Evolutionary conservation across 495 filamentous ascomycete genomes (phyloP).

Genomic region (Penicillium pancosmium): DNA sequence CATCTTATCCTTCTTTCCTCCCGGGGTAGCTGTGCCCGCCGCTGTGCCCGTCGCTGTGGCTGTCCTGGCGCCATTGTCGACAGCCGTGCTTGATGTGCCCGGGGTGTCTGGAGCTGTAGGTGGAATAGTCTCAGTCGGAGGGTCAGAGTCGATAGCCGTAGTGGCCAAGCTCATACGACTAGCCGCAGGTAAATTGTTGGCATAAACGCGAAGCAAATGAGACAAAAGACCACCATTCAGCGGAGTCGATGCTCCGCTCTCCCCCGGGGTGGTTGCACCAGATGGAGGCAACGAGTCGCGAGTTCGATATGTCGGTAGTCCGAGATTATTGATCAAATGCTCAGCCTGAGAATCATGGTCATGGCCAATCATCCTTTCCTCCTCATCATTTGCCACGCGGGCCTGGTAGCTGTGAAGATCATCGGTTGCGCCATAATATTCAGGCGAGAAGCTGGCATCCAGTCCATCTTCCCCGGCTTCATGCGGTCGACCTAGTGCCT

Average conservation of each 20-base stretch:
- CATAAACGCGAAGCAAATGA: conserved; percentile 34
- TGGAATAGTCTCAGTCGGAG: conserved; percentile 24
- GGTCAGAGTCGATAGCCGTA: conserved; percentile 20
- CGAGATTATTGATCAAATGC: conserved; percentile 27
- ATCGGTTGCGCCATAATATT: conserved; percentile 33
- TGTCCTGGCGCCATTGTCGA: background rate
- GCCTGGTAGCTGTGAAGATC: conserved; percentile 27
- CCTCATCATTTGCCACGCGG: conserved; percentile 24
- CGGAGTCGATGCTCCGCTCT: conserved; percentile 19
- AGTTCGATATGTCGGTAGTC: conserved; percentile 12
- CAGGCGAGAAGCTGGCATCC: conserved; percentile 27
- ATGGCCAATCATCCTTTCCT: conserved; percentile 9
- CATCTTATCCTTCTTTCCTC: conserved; percentile 34
- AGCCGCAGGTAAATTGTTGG: conserved; percentile 25
- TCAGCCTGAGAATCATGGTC: conserved; percentile 30
- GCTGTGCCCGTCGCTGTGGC: background rate
- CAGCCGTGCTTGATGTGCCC: background rate
- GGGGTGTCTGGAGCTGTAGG: conserved; percentile 20
- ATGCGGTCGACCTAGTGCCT: conserved; percentile 30
- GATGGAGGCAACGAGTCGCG: conserved; percentile 18
- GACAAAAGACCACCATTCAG: conserved; percentile 31
- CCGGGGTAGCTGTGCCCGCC: conserved; percentile 15
- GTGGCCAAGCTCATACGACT: conserved; percentile 31
- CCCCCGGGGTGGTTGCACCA: conserved; percentile 24
- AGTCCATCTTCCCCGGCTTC: conserved; percentile 32